phyloP scores from a whole-genome alignment of 176 grass and related monocot genomes.

The Paspalum vaginatum region DNA sequence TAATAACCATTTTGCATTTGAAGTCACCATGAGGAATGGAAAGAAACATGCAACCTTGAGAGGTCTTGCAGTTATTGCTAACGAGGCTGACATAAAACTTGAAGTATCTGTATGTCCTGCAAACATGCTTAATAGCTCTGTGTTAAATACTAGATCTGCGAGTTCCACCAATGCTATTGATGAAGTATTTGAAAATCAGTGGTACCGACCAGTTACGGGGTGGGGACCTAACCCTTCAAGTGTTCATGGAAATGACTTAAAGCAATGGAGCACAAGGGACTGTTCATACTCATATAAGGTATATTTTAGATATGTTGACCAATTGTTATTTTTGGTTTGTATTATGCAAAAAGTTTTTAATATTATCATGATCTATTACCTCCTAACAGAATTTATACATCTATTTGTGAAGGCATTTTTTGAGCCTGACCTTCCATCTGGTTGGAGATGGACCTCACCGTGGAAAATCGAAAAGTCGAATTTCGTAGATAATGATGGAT shows the following conservation, averaged over 20 bases:
- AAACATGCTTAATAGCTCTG: slow-evolving; percentile 48
- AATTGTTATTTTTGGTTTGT: slow-evolving; percentile 19
- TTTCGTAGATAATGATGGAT: slow-evolving; percentile 88
- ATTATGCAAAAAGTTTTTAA: neutral
- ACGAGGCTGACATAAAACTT: slow-evolving; percentile 84
- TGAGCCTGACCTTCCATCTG: slow-evolving; percentile 79
- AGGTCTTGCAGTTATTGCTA: slow-evolving; percentile 75
- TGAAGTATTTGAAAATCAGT: slow-evolving; percentile 97
- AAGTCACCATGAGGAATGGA: slow-evolving; percentile 81
- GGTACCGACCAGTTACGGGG: slow-evolving; percentile 78
- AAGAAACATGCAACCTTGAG: slow-evolving; percentile 86
- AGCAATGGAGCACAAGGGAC: slow-evolving; percentile 81
- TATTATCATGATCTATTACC: slow-evolving; percentile 22
- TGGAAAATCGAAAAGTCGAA: slow-evolving; percentile 94
- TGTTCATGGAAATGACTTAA: slow-evolving; percentile 62
- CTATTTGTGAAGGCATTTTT: slow-evolving; percentile 80
- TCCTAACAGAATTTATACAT: slow-evolving; percentile 43
- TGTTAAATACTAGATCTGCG: slow-evolving; percentile 36
- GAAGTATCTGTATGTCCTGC: slow-evolving; percentile 83
- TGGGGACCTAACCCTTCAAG: slow-evolving; percentile 63
- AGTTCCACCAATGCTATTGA: slow-evolving; percentile 55
- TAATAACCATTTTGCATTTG: slow-evolving; percentile 78
- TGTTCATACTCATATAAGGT: slow-evolving; percentile 90
- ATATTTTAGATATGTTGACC: slow-evolving; percentile 18
- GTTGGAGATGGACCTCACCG: slow-evolving; percentile 86